phyloP scores from a whole-genome alignment of 2,329 filamentous ascomycete genomes.

The Calonectria montana region DNA sequence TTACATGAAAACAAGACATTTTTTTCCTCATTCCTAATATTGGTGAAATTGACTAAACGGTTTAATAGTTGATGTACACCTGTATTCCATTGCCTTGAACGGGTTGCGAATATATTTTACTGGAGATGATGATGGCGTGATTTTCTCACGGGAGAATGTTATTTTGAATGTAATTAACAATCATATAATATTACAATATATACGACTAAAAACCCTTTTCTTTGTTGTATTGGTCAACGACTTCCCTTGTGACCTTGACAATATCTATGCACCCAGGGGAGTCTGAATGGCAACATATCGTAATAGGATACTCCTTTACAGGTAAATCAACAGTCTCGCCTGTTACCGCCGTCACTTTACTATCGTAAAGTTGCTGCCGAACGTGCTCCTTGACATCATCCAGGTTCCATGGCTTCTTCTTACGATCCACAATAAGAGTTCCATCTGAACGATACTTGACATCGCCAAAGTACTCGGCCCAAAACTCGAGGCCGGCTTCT shows the following conservation, averaged over 20 bases:
- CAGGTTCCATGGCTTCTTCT: slow-evolving; percentile 61
- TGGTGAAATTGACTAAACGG: too few relatives aligned
- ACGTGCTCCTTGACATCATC: slow-evolving; percentile 55
- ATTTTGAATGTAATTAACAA: background rate
- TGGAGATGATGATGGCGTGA: too few relatives aligned
- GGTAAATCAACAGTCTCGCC: slow-evolving; percentile 52
- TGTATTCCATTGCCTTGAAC: too few relatives aligned
- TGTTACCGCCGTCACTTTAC: slow-evolving; percentile 54
- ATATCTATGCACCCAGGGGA: slow-evolving; percentile 58
- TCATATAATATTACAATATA: background rate
- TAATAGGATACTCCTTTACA: slow-evolving; percentile 54
- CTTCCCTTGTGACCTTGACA: slow-evolving; percentile 51
- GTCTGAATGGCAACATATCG: slow-evolving; percentile 60
- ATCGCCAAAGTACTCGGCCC: slow-evolving; percentile 43
- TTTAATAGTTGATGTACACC: too few relatives aligned
- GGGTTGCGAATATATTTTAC: too few relatives aligned
- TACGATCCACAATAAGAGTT: slow-evolving; percentile 53
- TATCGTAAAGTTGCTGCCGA: slow-evolving; percentile 53
- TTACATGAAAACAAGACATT: too few relatives aligned
- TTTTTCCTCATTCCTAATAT: too few relatives aligned
- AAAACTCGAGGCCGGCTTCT: slow-evolving; percentile 40
- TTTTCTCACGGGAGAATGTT: too few relatives aligned
- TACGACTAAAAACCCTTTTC: slow-evolving; percentile 7
- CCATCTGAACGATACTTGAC: slow-evolving; percentile 43
- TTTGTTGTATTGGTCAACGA: slow-evolving; percentile 55